Conservation (phyloP, 495 filamentous ascomycete genomes). For the Penicillium bovifimosum region DNA sequence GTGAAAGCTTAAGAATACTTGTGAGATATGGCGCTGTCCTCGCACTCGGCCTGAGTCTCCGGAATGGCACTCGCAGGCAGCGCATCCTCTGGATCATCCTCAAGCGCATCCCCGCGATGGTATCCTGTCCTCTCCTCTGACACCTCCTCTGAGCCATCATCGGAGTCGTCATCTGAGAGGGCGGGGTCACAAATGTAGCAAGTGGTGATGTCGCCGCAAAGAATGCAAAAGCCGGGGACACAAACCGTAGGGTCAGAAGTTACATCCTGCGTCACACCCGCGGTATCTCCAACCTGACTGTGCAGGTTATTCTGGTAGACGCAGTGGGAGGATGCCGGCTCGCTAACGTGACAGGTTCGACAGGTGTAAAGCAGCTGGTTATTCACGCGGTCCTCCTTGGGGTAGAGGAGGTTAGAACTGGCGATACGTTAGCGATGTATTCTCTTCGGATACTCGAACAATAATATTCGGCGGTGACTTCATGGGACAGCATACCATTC, state of each 20-base stretch:
- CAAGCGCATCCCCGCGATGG: no score
- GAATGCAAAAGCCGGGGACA: conserved; percentile 51
- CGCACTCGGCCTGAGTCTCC: not conserved
- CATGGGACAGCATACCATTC: conserved; percentile 62
- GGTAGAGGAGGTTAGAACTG: conserved; percentile 95
- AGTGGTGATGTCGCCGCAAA: conserved; percentile 47
- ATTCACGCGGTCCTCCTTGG: conserved; percentile 73
- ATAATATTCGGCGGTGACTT: not conserved
- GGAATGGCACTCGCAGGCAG: conserved; percentile 1
- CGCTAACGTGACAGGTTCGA: conserved; percentile 85
- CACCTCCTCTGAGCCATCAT: no score
- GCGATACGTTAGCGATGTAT: conserved; percentile 10
- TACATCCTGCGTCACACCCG: conserved; percentile 95
- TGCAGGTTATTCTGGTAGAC: conserved; percentile 89
- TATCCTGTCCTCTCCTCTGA: no score
- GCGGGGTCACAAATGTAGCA: conserved; percentile 42
- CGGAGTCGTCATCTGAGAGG: not conserved
- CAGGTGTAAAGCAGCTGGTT: conserved; percentile 71
- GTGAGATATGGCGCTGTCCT: conserved; percentile 3
- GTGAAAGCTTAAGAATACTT: conserved; percentile 10
- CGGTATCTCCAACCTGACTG: conserved; percentile 86
- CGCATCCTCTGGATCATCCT: not conserved
- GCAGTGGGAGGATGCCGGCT: conserved; percentile 76
- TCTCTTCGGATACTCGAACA: not conserved
- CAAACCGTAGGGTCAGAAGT: conserved; percentile 95